Evolutionary conservation across 495 filamentous ascomycete genomes (phyloP).

Genomic region (Evernia prunastri): DNA sequence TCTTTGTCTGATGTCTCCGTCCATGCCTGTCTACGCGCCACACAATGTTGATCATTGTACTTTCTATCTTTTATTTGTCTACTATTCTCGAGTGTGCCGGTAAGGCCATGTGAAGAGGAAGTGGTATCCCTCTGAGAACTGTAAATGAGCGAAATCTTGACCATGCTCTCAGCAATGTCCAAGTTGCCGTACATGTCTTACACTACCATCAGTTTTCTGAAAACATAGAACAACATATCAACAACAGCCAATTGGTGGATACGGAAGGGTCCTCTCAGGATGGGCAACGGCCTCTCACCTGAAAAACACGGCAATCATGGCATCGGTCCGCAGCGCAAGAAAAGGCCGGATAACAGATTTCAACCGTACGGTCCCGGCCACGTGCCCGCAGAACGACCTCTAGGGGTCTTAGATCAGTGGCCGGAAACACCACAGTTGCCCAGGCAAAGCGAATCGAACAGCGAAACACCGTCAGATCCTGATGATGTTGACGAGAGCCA

Average conservation of each 20-base stretch:
- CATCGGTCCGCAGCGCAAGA: neutral
- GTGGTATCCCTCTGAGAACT: neutral
- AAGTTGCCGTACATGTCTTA: neutral
- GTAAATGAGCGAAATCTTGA: neutral
- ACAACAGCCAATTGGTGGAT: too few species aligned
- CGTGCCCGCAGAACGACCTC: neutral
- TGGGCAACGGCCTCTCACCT: neutral
- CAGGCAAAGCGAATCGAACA: neutral
- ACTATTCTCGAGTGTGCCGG: neutral
- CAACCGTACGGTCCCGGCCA: neutral
- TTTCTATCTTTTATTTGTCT: neutral
- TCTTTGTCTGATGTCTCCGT: neutral
- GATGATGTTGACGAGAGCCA: neutral
- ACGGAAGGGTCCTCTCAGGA: neutral
- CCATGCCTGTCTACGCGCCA: neutral
- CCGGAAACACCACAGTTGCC: neutral
- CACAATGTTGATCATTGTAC: neutral
- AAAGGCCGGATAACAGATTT: neutral
- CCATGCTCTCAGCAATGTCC: neutral
- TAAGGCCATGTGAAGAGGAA: neutral
- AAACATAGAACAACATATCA: neutral
- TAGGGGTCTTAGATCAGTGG: neutral
- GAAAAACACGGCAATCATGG: neutral
- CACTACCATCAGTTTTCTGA: neutral
- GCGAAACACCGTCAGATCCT: neutral